Base-by-base conservation (phyloP, 371 early-diverging fungal genomes). In the Massospora cicadina region DNA sequence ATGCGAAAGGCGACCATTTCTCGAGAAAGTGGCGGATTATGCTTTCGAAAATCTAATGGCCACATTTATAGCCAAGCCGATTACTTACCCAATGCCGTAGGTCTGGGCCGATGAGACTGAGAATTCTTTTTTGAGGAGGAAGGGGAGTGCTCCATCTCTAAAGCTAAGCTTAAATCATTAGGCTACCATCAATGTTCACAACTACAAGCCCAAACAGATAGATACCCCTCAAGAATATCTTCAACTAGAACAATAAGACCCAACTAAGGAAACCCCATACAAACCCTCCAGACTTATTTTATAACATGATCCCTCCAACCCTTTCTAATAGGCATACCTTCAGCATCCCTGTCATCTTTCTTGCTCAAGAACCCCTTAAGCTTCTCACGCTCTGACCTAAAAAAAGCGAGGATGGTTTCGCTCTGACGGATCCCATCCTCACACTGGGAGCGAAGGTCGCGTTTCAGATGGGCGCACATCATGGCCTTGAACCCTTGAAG, bases 311-410 rank as follows among this genome's bases (percentile, higher is more conserved):
- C n/a, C n/a, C n/a, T n/a, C n/a, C n/a, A n/a, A n/a, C n/a, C n/a
- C n/a, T n/a, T n/a, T n/a, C n/a, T n/a, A n/a, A n/a, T n/a, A n/a
- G n/a, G n/a, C n/a, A n/a, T n/a, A n/a, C 43, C 43, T 43, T 43
- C 17, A 5, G 17, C 17, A 10, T 43, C 43, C 43, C 5, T 10
- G 17, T 5, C 17, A 5, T 43, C 43, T 43, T 43, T 5, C 17
- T 43, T 43, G 17, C 10, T 43, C 43, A 43, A 43, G 17, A 43
- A 17, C 43, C 31, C 29, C 26, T 59, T 59, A 29, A 59, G 31
- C 31, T 62, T 62, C 24, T 62, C 62, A 23, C 62, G 32, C 53
- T 62, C 62, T 33, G 24, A 24, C 12, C 62, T 33, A 62, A 62
- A 62, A 62, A 33, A 62, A 23, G 23, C 23, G 10, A 62, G 24